These are phyloP conservation scores for Mycosphaerella arachidis DNA, from an alignment of 2,329 filamentous ascomycete genomes.

Conservation along the genomic window DNA sequence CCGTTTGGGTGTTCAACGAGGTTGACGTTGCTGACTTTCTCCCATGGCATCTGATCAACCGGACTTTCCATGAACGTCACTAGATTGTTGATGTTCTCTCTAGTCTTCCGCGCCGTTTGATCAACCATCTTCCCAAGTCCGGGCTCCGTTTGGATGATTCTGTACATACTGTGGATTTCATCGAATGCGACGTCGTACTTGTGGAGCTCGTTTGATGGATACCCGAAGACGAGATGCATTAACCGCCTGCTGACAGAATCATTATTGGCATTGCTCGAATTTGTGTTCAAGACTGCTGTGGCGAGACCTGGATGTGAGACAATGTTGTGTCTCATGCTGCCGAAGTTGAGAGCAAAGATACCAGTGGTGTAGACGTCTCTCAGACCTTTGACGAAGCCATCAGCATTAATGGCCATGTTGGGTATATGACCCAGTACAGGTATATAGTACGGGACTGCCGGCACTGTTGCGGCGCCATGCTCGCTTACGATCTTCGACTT, in stretches of 20 bases:
- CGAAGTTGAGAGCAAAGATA: conserved; percentile 48
- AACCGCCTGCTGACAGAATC: conserved; percentile 26
- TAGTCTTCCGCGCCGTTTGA: conserved; percentile 37
- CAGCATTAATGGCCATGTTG: conserved; percentile 45
- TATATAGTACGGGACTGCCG: conserved; percentile 55
- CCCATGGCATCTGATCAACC: conserved; percentile 61
- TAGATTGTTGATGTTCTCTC: conserved; percentile 50
- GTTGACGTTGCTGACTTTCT: conserved; percentile 48
- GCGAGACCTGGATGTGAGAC: conserved; percentile 47
- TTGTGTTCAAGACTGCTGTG: conserved; percentile 38
- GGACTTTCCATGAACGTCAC: conserved; percentile 56
- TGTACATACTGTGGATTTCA: conserved; percentile 32
- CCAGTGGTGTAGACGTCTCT: conserved; percentile 37
- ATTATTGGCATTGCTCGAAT: conserved; percentile 29
- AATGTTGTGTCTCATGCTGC: conserved; percentile 48
- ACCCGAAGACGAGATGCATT: conserved; percentile 40
- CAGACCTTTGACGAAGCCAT: conserved; percentile 42
- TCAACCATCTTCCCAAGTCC: conserved; percentile 42
- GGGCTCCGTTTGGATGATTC: conserved; percentile 46
- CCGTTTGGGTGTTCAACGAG: conserved; percentile 38
- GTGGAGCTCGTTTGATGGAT: conserved; percentile 33
- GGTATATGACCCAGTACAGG: conserved; percentile 54
- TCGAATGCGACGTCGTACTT: conserved; percentile 36
- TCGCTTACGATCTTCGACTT: conserved; percentile 9
- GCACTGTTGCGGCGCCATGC: conserved; percentile 24